Percentiles rank a stretch among this genome's conserved stretches.
These are phyloP conservation scores for Apiotrichum montevideense DNA, from an alignment of 1,284 basidiomycete species.

Conservation along the genomic window DNA sequence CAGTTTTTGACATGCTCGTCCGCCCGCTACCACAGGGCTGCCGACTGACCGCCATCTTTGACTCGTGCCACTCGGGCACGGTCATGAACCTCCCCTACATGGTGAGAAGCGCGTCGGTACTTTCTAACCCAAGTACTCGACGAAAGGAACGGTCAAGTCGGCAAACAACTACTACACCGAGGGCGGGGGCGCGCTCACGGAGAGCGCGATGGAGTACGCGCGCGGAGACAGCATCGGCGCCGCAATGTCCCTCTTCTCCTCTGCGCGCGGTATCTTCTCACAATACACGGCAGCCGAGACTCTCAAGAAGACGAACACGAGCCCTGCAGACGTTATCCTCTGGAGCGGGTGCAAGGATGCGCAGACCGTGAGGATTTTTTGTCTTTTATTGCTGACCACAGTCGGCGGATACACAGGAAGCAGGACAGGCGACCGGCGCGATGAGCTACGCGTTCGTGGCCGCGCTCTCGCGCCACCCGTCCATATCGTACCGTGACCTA, in stretches of 20 bases:
- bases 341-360: conserved; percentile 89
- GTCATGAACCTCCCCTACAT: conserved; percentile 51
- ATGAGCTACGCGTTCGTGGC: conserved; percentile 55
- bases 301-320: conserved; percentile 54
- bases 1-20: conserved; percentile 53
- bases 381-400: conserved; percentile 10
- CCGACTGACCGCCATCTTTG: conserved; percentile 81
- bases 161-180: conserved; percentile 74
- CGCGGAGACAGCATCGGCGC: conserved; percentile 65
- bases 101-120: conserved; percentile 11
- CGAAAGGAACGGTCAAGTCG: conserved; percentile 89
- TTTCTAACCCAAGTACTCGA: conserved; percentile 58
- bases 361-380: conserved; percentile 55
- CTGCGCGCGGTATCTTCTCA: conserved; percentile 14
- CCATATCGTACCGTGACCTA: conserved; percentile 75
- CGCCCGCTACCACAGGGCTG: conserved; percentile 72
- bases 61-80: conserved; percentile 50
- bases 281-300: conserved; percentile 27
- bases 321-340: conserved; percentile 61
- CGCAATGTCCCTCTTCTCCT: conserved; percentile 50
- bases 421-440: conserved; percentile 75
- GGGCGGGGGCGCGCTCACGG: conserved; percentile 62
- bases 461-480: conserved; percentile 70
- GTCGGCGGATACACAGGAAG: conserved; percentile 72
- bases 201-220: conserved; percentile 36